phyloP scores from a whole-genome alignment of 2,329 filamentous ascomycete species.

The Boeremia exigua region DNA sequence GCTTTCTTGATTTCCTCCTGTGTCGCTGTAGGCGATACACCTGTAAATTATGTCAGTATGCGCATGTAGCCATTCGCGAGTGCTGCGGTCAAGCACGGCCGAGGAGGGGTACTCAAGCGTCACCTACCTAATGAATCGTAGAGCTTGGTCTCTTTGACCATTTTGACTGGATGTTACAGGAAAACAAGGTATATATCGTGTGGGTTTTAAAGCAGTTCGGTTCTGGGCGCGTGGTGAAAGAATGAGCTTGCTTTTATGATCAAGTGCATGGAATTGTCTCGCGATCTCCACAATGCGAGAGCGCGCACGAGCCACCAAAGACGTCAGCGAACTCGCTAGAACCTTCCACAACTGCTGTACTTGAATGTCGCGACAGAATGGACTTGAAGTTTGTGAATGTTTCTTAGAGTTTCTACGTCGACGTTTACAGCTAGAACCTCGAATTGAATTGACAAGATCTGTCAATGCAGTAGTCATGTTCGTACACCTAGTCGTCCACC shows the following conservation, averaged over 20 bases:
- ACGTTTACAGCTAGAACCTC: conserved; percentile 27
- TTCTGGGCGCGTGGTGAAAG: conserved; percentile 24
- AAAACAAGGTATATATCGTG: conserved; percentile 19
- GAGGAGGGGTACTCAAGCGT: conserved; percentile 31
- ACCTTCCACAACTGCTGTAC: conserved; percentile 32
- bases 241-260: conserved; percentile 38
- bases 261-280: conserved; percentile 32
- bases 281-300: conserved; percentile 33
- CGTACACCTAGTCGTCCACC: conserved; percentile 31
- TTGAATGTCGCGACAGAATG: conserved; percentile 1
- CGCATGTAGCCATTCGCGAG: conserved; percentile 16
- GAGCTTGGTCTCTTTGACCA: conserved; percentile 95
- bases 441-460: conserved; percentile 29
- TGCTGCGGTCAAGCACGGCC: conserved; percentile 11
- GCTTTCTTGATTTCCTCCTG: conserved; percentile 98
- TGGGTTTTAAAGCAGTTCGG: conserved; percentile 18
- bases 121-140: conserved; percentile 76
- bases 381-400: conserved; percentile 17
- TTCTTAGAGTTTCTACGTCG: conserved; percentile 20
- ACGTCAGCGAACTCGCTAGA: conserved; percentile 49
- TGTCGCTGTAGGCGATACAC: conserved; percentile 76
- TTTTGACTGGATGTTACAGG: conserved; percentile 53
- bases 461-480: conserved; percentile 29
- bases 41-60: conserved; percentile 35
- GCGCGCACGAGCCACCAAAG: conserved; percentile 25